Evolutionary conservation across 495 filamentous ascomycete species (phyloP).

Genomic region (Chlorociboria aeruginascens): DNA sequence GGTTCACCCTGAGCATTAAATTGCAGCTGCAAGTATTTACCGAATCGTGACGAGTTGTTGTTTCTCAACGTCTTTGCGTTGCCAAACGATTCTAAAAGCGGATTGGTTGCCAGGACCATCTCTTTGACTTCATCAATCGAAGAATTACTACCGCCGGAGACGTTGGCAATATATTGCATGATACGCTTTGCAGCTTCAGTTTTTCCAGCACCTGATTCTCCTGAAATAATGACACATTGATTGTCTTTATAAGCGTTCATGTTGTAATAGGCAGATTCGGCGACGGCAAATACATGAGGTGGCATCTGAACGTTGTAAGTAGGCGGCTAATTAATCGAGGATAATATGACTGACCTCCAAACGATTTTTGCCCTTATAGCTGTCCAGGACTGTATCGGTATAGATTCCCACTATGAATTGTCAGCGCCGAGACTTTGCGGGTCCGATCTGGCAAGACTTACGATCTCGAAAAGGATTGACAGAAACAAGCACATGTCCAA

Average conservation of each 20-base stretch:
- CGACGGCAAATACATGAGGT: slow-evolving; percentile 95
- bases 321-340: not conserved
- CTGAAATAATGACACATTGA: slow-evolving; percentile 98
- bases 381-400: slow-evolving; percentile 81
- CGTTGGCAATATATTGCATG: slow-evolving; percentile 99
- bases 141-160: slow-evolving; percentile 76
- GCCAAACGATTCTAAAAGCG: slow-evolving; percentile 91
- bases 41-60: slow-evolving; percentile 97
- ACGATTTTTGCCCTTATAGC: slow-evolving; percentile 91
- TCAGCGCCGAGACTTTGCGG: not conserved
- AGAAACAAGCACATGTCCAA: slow-evolving; percentile 98
- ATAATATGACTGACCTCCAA: slow-evolving; percentile 48
- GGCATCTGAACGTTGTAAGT: slow-evolving; percentile 39
- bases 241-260: slow-evolving; percentile 99
- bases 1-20: slow-evolving; percentile 92
- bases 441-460: slow-evolving; percentile 27
- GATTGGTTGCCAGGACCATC: slow-evolving; percentile 98
- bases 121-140: slow-evolving; percentile 98
- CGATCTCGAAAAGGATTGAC: slow-evolving; percentile 97
- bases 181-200: slow-evolving; percentile 98
- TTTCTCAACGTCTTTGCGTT: slow-evolving; percentile 97
- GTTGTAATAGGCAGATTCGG: slow-evolving; percentile 95
- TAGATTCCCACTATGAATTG: slow-evolving; percentile 77
- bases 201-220: slow-evolving; percentile 97
- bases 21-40: slow-evolving; percentile 95